phyloP scores from a whole-genome alignment of 495 filamentous ascomycete genomes.

The Annulohypoxylon moriforme region DNA sequence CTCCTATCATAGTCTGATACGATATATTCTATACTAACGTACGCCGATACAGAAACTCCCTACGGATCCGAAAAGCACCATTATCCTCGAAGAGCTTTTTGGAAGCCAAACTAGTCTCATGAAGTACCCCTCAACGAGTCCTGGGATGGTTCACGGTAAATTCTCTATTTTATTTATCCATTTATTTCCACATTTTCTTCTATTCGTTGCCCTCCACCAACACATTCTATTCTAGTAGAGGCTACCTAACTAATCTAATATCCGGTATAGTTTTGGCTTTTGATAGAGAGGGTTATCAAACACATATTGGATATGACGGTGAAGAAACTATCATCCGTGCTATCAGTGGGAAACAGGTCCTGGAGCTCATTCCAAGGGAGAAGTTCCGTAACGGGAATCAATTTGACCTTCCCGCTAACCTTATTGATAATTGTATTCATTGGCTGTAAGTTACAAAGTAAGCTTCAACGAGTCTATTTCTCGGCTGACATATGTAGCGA shows the following conservation, averaged over 20 bases:
- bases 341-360: neutral
- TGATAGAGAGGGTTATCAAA: slow-evolving; percentile 13
- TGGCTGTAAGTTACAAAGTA: slow-evolving; percentile 59
- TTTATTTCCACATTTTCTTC: slow-evolving; percentile 39
- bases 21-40: slow-evolving; percentile 17
- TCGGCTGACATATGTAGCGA: slow-evolving; percentile 41
- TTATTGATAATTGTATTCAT: slow-evolving; percentile 65
- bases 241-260: neutral
- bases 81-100: slow-evolving; percentile 59
- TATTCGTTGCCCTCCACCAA: neutral
- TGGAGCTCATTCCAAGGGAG: slow-evolving; percentile 54
- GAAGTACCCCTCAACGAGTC: slow-evolving; percentile 56
- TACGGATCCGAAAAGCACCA: slow-evolving; percentile 49
- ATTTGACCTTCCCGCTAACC: slow-evolving; percentile 61
- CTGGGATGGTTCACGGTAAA: slow-evolving; percentile 57
- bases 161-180: no score
- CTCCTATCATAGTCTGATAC: neutral
- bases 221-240: neutral
- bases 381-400: slow-evolving; percentile 39
- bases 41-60: slow-evolving; percentile 50
- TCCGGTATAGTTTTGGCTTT: slow-evolving; percentile 17
- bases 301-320: slow-evolving; percentile 33
- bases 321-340: slow-evolving; percentile 55
- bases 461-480: neutral
- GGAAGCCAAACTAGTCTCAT: slow-evolving; percentile 56